A percentile compares a stretch with the other conserved stretches of the same genome.
These are phyloP conservation scores for Orbilia oligospora DNA, from an alignment of 2,329 filamentous ascomycete species.

Conservation along the genomic window DNA sequence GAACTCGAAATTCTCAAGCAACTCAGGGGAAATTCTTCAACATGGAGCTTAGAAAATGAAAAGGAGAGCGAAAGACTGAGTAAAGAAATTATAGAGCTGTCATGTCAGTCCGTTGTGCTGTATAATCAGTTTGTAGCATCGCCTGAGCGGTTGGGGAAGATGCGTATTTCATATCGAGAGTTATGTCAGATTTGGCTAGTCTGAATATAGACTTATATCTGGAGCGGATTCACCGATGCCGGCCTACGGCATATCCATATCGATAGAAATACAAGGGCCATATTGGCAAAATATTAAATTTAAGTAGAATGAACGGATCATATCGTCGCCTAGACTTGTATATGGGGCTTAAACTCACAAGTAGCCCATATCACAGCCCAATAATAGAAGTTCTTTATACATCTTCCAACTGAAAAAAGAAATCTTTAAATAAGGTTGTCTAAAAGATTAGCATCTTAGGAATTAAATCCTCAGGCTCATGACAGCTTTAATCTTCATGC, in stretches of 20 bases:
- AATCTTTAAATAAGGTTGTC: too few species aligned
- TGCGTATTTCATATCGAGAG: constrained; percentile 28
- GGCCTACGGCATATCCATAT: too few species aligned
- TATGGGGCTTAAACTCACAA: too few species aligned
- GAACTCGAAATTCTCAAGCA: constrained; percentile 10
- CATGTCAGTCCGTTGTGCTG: background rate
- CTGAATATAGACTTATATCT: background rate
- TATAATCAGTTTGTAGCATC: constrained; percentile 48
- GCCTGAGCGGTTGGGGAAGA: constrained; percentile 19
- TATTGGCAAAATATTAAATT: too few species aligned
- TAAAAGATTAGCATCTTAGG: background rate
- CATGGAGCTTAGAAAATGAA: constrained; percentile 21
- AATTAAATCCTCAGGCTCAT: background rate
- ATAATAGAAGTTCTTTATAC: too few species aligned
- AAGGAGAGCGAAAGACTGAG: constrained; percentile 17
- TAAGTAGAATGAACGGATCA: too few species aligned
- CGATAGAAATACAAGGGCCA: too few species aligned
- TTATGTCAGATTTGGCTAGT: constrained; percentile 42
- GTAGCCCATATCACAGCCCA: too few species aligned
- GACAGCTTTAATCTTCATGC: background rate
- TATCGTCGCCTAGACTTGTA: too few species aligned
- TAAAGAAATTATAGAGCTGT: constrained; percentile 11
- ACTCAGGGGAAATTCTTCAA: constrained; percentile 1
- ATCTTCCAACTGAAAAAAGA: too few species aligned
- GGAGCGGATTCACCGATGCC: too few species aligned